Evolutionary conservation across 768 basidiomycete genomes (phyloP), one percentile per base, ranked within the genome.

Genomic region (Coprinopsis marcescibilis): DNA sequence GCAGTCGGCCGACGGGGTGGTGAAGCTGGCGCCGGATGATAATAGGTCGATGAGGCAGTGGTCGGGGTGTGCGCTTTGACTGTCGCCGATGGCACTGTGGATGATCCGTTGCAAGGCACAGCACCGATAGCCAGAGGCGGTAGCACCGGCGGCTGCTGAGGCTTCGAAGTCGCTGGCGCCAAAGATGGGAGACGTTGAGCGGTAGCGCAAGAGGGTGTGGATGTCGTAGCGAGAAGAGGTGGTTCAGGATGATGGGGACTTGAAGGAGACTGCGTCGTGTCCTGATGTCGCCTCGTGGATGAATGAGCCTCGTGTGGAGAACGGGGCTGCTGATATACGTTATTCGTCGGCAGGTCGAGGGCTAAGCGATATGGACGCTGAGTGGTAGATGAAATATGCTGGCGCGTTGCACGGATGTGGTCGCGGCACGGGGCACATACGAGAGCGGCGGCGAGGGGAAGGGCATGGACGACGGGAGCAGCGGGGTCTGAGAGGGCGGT

Each of bases 371-470:
- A 43, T 56, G 53, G n/a, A 47, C 55, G 49, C 52, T 56, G 44
- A 53, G 53, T 38, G 51, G 50, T 34, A 44, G 49, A 34, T 43
- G 56, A 43, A 49, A 47, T 15, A 42, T 35, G 45, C 30, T 43
- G 45, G 43, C 43, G 40, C 40, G 68, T 52, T 24, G 60, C 52
- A 24, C 68, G 53, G 48, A 49, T 49, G 35, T 63, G 67, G 29
- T 69, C 68, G 26, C 71, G 71, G 65, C 78, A 81, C 39, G 67
- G 58, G 12, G 64, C 62, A 53, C 78, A 81, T 45, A 80, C 70
- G 50, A 70, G 54, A 6, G 63, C 57, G 45, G 66, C 69, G 26
- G 57, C 56, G 25, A 40, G 38, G 25, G 41, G 41, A 32, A 8
- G 30, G 30, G 30, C 30, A 19, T 40, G 38, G 38, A 40, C 20